Base-by-base conservation (phyloP, 2,329 filamentous ascomycete species). In the Xenosphaeropsis pyriputrescens region DNA sequence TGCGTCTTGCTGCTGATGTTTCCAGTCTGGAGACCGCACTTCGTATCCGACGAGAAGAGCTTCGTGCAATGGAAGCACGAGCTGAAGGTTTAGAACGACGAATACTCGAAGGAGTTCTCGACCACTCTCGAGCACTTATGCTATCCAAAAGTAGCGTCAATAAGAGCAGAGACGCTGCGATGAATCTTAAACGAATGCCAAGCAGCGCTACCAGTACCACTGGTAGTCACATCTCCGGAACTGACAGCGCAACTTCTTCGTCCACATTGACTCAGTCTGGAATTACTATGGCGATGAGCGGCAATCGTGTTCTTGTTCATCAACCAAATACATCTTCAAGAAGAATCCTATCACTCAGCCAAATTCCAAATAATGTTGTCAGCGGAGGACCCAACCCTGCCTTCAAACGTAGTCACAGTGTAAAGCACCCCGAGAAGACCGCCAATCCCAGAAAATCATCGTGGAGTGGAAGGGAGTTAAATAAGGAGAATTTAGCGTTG, bases 71-170 rank as follows among this genome's bases (percentile, higher is more conserved):
- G 83, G 89, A 96, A 56, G 66, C 72, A 9, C 82, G 89, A 44
- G 91, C 89, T 2, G 86, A 95, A 56, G 74, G 76, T 3, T 68
- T 98, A 17, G 91, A 98, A 61, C 82, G 88, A 37, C 79, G 91
- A 18, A 94, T 98, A 47, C 64, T 98, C 22, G 89, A 96, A 47
- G 88, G 89, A 18, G 85, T 96, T 44, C 93, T 98, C 62, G 88
- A 96, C 50, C 89, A 96, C 56, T 95, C 89, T 15, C 81, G 89
- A 6, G 78, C 89, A 18, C 68, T 95, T n/a, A 72, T 96, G 41
- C 82, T 91, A 64, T 67, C 75, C 47, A 79, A 84, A 61, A 62
- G 71, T 38, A 51, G 52, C 41, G 51, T 51, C 55, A 53, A 46
- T 51, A 49, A 54, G 47, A 17, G 14, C n/a, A 32, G 16, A 32